phyloP scores from a whole-genome alignment of 441 rosid species.

The Corymbia calophylla region DNA sequence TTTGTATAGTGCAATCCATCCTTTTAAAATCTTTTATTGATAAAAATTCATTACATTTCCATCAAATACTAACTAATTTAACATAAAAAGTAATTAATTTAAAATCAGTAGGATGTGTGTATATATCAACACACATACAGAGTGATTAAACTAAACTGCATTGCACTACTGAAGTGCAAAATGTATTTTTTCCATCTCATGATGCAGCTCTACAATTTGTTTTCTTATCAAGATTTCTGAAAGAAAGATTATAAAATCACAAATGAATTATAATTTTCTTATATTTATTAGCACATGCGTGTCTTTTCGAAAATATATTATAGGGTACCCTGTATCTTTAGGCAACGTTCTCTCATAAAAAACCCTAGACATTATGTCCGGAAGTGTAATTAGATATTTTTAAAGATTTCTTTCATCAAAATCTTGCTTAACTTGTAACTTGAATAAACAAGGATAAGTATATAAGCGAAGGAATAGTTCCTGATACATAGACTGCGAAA shows the following conservation, averaged over 20 bases:
- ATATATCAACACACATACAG: neutral
- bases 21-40: neutral
- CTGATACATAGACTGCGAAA: neutral
- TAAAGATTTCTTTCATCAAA: neutral
- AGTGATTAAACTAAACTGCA: neutral
- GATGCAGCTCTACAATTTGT: neutral
- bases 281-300: neutral
- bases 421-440: neutral
- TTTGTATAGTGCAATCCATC: neutral
- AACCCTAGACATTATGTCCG: neutral
- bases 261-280: neutral
- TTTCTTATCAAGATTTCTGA: neutral
- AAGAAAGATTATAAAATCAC: neutral
- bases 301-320: neutral
- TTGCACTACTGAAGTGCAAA: neutral
- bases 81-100: neutral
- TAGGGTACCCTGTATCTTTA: neutral
- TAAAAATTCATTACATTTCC: neutral
- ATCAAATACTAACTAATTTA: neutral
- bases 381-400: neutral
- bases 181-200: neutral
- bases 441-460: neutral
- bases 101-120: neutral
- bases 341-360: neutral
- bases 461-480: neutral